A percentile compares a stretch with the other conserved stretches of the same genome.
These are phyloP conservation scores for Lathyrus sativus DNA, from an alignment of 306 rosid species.

Conservation along the genomic window DNA sequence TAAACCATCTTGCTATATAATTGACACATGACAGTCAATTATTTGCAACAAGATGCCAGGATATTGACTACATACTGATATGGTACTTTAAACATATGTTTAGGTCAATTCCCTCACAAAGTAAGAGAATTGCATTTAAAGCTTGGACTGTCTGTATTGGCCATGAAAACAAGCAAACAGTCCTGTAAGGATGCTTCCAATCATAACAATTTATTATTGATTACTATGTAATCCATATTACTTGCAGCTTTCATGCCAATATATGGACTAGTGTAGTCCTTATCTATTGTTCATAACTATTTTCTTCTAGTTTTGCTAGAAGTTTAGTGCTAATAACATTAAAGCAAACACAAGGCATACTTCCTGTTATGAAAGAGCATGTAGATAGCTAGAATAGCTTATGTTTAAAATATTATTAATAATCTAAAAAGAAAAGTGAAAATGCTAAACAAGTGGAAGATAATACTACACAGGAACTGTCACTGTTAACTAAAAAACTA, in stretches of 20 bases:
- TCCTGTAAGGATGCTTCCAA: conserved; percentile 4
- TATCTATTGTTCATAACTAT: not conserved
- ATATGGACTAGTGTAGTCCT: not conserved
- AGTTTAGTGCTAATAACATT: conserved; percentile 13
- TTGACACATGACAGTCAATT: conserved; percentile 25
- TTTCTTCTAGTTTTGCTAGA: not conserved
- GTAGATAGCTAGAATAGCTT: conserved; percentile 3
- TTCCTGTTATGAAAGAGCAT: conserved; percentile 13
- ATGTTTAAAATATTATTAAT: conserved; percentile 6
- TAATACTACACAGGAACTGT: not conserved
- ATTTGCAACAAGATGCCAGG: conserved; percentile 1
- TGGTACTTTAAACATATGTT: conserved; percentile 22
- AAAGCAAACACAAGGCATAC: conserved; percentile 6
- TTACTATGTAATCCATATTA: no score
- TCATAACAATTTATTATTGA: no score
- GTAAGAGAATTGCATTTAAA: conserved; percentile 10
- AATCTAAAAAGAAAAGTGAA: conserved; percentile 11
- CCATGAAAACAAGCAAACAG: not conserved
- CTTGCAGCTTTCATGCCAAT: no score
- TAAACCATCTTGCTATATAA: not conserved
- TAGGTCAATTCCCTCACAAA: not conserved
- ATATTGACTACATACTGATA: not conserved
- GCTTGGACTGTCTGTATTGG: not conserved
- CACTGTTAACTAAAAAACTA: no score
- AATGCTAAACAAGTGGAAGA: conserved; percentile 25